Evolutionary conservation across 2,329 filamentous ascomycete species (phyloP).

Genomic region (Phaeosphaeriaceae sp.): DNA sequence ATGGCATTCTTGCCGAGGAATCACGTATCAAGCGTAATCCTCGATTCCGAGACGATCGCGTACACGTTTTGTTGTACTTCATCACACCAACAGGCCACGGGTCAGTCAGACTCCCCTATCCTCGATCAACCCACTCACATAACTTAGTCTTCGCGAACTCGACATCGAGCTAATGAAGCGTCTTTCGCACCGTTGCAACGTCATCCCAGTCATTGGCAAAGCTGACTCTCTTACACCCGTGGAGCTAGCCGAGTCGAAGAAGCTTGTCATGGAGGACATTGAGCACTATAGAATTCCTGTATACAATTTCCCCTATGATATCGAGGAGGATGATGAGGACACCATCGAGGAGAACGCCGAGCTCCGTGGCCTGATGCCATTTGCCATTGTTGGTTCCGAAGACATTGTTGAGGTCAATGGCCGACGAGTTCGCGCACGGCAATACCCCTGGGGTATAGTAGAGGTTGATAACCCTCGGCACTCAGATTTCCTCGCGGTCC

Average conservation of each 20-base stretch:
- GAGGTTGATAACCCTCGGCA: conserved; percentile 99
- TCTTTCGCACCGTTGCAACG: conserved; percentile 95
- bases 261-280: conserved; percentile 99
- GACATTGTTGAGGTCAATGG: conserved; percentile 94
- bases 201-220: conserved; percentile 98
- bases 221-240: conserved; percentile 96
- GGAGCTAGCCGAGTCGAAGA: conserved; percentile 98
- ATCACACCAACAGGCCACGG: conserved; percentile 97
- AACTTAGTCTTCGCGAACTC: conserved; percentile 84
- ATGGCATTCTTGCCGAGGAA: conserved; percentile 98
- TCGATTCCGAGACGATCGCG: conserved; percentile 97
- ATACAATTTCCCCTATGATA: conserved; percentile 99
- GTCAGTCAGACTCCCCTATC: conserved; percentile 56
- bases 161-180: conserved; percentile 99
- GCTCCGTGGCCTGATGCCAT: conserved; percentile 95
- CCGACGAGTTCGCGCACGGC: conserved; percentile 88
- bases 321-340: conserved; percentile 99
- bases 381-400: conserved; percentile 97
- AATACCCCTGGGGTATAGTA: conserved; percentile 99
- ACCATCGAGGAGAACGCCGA: conserved; percentile 99
- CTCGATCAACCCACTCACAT: conserved; percentile 20
- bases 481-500: conserved; percentile 97
- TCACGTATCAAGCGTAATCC: conserved; percentile 99
- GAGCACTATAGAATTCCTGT: conserved; percentile 99
- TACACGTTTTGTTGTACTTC: conserved; percentile 98